Evolutionary conservation across 352 stramenopile genomes (phyloP), one percentile per base, ranked within the genome.

Genomic region (Blastocystis sp.): DNA sequence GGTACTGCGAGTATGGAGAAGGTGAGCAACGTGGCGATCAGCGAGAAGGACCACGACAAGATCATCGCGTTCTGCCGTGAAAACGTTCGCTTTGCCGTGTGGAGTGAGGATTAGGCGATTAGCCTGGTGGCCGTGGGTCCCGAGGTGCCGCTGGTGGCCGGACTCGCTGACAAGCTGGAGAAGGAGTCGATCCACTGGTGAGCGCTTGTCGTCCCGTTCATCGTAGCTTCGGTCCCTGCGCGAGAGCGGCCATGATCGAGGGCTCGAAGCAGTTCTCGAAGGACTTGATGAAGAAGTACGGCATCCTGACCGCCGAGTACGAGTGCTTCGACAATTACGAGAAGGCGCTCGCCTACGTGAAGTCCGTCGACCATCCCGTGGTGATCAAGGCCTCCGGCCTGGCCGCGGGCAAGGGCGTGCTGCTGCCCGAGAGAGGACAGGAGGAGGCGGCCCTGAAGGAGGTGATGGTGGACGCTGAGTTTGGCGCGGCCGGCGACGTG

Each of bases 381-480:
- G 97, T 99, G 38, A 95, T 99, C 89, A 99, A 99, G 92, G 96
- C 96, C 62, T 98, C 95, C n/a, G 97, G 97, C 43, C 96, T 99
- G 43, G 97, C 97, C 65, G 97, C 97, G 34, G 97, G 97, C 45
- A 99, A 99, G 91, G 97, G 97, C 64, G 97, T 99, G 34, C 90
- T 99, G 9, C 93, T 99, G 48, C 96, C 96, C 5, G 93, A 91
- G 2, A 96, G 91, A 41, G 97, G 97, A 89, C 91, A 92, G 52
- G 96, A 98, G 90, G 93, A 94, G 1, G 90, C 98, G 64, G 91
- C 91, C 14, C 95, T 95, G 14, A 91, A 98, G 3, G 94, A 97
- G 78, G 93, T 97, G 89, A 97, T 99, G 61, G 98, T 99, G 95
- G 92, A 86, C 56, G 96, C 97, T 90, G 93, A 94, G 45, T 99